Conservation (phyloP, 805 yeast genomes). For the Wickerhamomyces bisporus region DNA sequence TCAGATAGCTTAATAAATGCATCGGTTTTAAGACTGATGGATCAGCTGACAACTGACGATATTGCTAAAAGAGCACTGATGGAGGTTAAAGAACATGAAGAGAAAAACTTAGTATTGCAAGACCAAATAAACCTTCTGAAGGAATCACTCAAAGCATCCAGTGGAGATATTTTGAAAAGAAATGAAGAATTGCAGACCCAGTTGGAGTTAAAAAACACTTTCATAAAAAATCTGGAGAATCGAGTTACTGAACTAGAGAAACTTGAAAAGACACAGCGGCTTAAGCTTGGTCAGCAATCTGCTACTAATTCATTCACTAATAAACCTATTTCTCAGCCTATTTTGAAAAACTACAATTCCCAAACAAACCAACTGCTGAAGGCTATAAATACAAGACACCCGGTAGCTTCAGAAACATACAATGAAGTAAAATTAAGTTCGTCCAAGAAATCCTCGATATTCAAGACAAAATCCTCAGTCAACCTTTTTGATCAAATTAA, state of each 20-base stretch:
- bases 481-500: background rate
- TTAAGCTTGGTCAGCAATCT: constrained; percentile 35
- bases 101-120: constrained; percentile 36
- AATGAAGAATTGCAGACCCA: constrained; percentile 46
- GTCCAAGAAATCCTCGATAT: too few species aligned
- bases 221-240: constrained; percentile 48
- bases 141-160: constrained; percentile 4
- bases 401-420: background rate
- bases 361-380: background rate
- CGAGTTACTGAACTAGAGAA: constrained; percentile 57
- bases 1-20: constrained; percentile 47
- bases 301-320: constrained; percentile 3
- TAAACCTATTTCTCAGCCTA: background rate
- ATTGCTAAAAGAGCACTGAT: constrained; percentile 59
- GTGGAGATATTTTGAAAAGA: constrained; percentile 36
- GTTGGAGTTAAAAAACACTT: constrained; percentile 58
- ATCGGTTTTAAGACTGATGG: constrained; percentile 58
- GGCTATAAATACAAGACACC: background rate
- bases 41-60: constrained; percentile 69
- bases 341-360: background rate
- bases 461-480: background rate
- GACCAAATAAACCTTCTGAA: constrained; percentile 13
- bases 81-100: constrained; percentile 42
- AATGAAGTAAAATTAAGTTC: background rate
- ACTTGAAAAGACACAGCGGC: constrained; percentile 47